Evolutionary conservation across 768 basidiomycete species (phyloP).

Genomic region (Neoboletus brunneissimus): DNA sequence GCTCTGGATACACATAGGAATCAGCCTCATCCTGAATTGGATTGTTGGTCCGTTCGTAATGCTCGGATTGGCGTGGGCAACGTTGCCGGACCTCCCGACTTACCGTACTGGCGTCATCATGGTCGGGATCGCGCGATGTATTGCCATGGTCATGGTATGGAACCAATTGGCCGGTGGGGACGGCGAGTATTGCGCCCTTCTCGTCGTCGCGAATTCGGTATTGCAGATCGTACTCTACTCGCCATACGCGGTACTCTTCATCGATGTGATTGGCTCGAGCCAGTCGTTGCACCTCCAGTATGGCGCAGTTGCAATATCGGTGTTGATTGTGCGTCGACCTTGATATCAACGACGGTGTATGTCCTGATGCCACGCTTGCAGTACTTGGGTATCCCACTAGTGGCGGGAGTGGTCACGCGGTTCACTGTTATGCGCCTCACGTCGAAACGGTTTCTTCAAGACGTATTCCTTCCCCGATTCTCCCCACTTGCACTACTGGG

Average conservation of each 20-base stretch:
- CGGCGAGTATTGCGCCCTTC: conserved; percentile 68
- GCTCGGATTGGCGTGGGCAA: conserved; percentile 85
- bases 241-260: conserved; percentile 69
- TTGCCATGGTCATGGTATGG: conserved; percentile 81
- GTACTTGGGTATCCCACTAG: conserved; percentile 84
- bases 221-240: conserved; percentile 72
- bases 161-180: conserved; percentile 71
- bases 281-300: conserved; percentile 48
- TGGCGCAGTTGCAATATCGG: conserved; percentile 57
- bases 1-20: conserved; percentile 65
- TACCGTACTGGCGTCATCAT: conserved; percentile 80
- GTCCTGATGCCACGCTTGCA: conserved; percentile 21
- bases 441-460: conserved; percentile 48
- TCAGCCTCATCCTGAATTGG: conserved; percentile 78
- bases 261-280: conserved; percentile 61
- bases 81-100: conserved; percentile 71
- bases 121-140: conserved; percentile 50
- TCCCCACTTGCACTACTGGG: conserved; percentile 69
- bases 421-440: conserved; percentile 46
- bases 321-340: conserved; percentile 59
- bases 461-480: conserved; percentile 64
- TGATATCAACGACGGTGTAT: not conserved
- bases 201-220: conserved; percentile 77
- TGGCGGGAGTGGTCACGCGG: conserved; percentile 69
- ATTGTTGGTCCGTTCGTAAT: conserved; percentile 77